phyloP scores from a whole-genome alignment of 768 basidiomycete species.

The Trametes meyenii region DNA sequence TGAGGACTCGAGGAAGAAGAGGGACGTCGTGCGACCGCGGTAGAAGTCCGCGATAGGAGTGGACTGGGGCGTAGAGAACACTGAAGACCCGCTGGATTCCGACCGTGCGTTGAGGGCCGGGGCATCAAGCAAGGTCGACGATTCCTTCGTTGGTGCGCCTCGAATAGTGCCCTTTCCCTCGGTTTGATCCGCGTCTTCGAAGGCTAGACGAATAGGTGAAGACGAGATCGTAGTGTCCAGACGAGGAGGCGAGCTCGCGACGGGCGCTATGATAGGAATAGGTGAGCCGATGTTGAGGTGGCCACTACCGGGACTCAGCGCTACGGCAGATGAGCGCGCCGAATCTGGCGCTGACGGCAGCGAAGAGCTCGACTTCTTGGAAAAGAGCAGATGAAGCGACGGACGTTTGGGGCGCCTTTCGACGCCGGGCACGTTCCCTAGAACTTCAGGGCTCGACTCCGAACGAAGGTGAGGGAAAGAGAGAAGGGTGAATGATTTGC shows the following conservation, averaged over 20 bases:
- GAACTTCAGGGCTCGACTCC: constrained; percentile 17
- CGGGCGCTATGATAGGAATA: not conserved
- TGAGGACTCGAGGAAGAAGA: constrained; percentile 15
- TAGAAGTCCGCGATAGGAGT: constrained; percentile 36
- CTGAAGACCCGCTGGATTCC: constrained; percentile 31
- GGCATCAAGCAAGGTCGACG: not conserved
- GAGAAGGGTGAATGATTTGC: constrained; percentile 40
- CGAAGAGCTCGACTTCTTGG: constrained; percentile 58
- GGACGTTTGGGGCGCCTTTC: constrained; percentile 59
- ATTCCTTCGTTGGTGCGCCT: constrained; percentile 6
- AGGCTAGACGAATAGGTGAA: constrained; percentile 30
- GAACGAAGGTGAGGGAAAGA: constrained; percentile 37
- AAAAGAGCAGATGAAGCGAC: constrained; percentile 68
- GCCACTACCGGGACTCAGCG: not conserved
- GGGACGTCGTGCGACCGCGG: constrained; percentile 27
- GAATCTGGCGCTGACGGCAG: constrained; percentile 18
- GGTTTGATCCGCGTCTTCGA: constrained; percentile 16
- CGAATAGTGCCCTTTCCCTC: constrained; percentile 8
- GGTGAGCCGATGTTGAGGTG: constrained; percentile 6
- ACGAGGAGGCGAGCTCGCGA: constrained; percentile 27
- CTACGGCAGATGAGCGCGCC: constrained; percentile 2
- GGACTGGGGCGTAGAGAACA: constrained; percentile 31
- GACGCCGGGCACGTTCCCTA: not conserved
- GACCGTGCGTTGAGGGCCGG: constrained; percentile 7
- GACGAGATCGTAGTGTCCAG: constrained; percentile 32